phyloP scores from a whole-genome alignment of 208 protist genomes.

The Leishmania braziliensis region DNA sequence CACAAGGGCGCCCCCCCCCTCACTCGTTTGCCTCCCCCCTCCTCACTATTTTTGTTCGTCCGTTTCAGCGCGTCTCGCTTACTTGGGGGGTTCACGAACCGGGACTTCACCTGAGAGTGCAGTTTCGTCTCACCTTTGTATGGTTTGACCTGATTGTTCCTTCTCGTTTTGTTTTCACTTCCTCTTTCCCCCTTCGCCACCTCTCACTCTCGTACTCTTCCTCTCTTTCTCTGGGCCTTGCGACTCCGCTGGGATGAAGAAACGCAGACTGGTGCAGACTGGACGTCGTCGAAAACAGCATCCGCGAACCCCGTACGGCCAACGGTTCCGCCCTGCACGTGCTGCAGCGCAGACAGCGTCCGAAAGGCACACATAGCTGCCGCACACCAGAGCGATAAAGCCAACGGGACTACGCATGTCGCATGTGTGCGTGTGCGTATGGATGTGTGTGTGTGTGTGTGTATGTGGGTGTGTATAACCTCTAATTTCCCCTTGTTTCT shows the following conservation, averaged over 20 bases:
- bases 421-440: background rate
- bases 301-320: background rate
- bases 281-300: background rate
- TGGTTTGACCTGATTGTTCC: background rate
- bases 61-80: background rate
- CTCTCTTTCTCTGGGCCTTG: background rate
- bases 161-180: slow-evolving; percentile 7
- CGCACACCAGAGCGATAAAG: too few relatives aligned
- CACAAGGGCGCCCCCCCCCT: background rate
- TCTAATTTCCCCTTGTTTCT: background rate
- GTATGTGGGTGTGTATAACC: background rate
- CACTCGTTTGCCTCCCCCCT: background rate
- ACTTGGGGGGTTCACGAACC: background rate
- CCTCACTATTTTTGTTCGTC: background rate
- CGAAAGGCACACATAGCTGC: too few relatives aligned
- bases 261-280: background rate
- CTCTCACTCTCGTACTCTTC: background rate
- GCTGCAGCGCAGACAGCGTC: background rate
- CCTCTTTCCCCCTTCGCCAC: slow-evolving; percentile 2
- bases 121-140: slow-evolving; percentile 4
- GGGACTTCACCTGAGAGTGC: background rate
- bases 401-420: too few relatives aligned
- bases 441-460: slow-evolving; percentile 3
- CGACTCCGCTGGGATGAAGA: background rate
- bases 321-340: too few relatives aligned